Base-by-base conservation (phyloP, 78 protist genomes). In the Dictyostelium brefeldianum region DNA sequence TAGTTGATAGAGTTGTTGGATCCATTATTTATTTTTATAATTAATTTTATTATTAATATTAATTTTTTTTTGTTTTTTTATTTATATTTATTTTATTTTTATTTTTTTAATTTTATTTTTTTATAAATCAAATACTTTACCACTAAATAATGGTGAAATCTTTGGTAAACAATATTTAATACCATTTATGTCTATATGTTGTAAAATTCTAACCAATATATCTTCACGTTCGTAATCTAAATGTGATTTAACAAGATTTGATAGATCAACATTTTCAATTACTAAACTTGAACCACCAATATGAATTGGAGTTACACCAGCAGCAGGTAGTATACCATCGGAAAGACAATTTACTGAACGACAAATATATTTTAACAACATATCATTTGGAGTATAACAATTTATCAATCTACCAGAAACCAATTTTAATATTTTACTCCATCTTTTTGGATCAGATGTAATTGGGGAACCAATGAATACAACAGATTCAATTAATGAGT, bases 391-490 rank as follows among this genome's bases (percentile, higher is more conserved):
- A 1, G 92, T 73, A 48, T 85, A 85, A 50, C 81, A 75, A 48
- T 85, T 85, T 6, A 85, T 62, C 17, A 85, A 10, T 59, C 92
- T 77, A 20, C 92, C 92, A 48, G 78, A 57, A 7, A 85, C 15
- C 4, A 85, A 25, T 48, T 36, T 43, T 11, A 71, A 29, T 27
- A 85, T 71, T 22, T 75, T 73, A 15, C 54, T 43, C 92, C 92
- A 85, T 43, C 92, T 36, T 25, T 75, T 85, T 29, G 18, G 83
- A 75, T 85, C 83, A 1, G 50, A 22, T 3, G 92, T 36, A 11
- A 85, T 75, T 22, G 92, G 92, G 10, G 92, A 51, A 29, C 92
- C 92, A 43, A 85, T 85, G 54, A 85, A 85, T 27, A 85, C 64
- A 0, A 62, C 92, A 20, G 78, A 73, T 48, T 85, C 92, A 48